A percentile compares a stretch with the other conserved stretches of the same genome.
These are phyloP conservation scores for Dillenia suffruticosa DNA, from an alignment of 164 flowering plant species.

Conservation along the genomic window DNA sequence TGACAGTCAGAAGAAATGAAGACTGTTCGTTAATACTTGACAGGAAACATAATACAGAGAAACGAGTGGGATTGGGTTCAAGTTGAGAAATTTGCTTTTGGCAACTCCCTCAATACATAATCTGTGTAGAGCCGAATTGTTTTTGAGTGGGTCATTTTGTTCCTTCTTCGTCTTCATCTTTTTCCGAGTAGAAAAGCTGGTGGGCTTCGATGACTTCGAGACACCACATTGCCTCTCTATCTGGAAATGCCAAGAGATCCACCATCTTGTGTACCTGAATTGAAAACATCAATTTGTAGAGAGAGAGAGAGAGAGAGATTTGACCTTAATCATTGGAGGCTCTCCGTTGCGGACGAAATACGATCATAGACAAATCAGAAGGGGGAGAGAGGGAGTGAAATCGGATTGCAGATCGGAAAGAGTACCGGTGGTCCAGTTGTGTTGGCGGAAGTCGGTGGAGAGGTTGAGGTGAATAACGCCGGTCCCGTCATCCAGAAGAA, in stretches of 20 bases:
- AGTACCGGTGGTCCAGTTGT: slow-evolving; percentile 54
- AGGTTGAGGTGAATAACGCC: slow-evolving; percentile 51
- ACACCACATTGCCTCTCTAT: slow-evolving; percentile 95
- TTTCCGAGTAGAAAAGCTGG: slow-evolving; percentile 52
- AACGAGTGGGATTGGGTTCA: no score
- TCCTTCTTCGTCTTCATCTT: slow-evolving; percentile 35
- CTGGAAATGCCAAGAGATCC: slow-evolving; percentile 77
- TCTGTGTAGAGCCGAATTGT: no score
- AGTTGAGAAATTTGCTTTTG: no score
- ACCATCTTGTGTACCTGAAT: slow-evolving; percentile 92
- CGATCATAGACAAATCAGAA: slow-evolving; percentile 16
- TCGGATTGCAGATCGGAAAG: no score
- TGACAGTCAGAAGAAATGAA: no score
- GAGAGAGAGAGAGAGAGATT: background rate
- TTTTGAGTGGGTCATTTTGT: background rate
- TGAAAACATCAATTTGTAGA: background rate
- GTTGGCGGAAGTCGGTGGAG: slow-evolving; percentile 45
- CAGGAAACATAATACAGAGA: no score
- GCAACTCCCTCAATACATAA: no score
- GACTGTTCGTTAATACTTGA: no score
- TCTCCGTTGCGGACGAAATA: slow-evolving; percentile 36
- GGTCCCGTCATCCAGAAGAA: slow-evolving; percentile 76
- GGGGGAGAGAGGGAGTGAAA: background rate
- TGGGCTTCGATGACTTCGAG: slow-evolving; percentile 85
- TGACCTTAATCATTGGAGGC: slow-evolving; percentile 60